A percentile compares a stretch with the other conserved stretches of the same genome.
Conservation (phyloP, 2,329 filamentous ascomycete genomes). For the Aspergillus sp. region DNA sequence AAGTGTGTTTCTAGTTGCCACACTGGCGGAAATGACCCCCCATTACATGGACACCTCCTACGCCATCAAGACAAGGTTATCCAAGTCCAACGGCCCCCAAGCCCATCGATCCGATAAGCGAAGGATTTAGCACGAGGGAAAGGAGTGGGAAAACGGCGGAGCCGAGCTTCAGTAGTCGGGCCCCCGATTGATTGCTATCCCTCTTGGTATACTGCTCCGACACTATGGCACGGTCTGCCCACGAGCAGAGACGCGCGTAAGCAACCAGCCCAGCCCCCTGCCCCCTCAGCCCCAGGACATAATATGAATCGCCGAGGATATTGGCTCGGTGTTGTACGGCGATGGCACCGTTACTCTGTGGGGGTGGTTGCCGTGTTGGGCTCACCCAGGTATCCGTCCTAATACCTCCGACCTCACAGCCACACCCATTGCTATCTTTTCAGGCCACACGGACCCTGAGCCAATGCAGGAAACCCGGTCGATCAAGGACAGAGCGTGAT, state of each 20-base stretch:
- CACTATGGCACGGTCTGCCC: conserved; percentile 2
- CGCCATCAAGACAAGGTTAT: conserved; percentile 2
- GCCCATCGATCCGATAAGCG: conserved; percentile 17
- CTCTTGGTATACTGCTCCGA: conserved; percentile 4
- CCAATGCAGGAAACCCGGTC: conserved; percentile 16
- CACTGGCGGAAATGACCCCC: neutral
- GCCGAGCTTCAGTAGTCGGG: neutral
- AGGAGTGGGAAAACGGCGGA: neutral
- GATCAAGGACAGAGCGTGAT: neutral
- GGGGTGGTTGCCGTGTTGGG: too few species aligned
- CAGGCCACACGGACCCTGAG: conserved; percentile 15
- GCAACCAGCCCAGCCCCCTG: neutral
- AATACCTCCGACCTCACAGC: too few species aligned
- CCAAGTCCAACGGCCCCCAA: conserved; percentile 12
- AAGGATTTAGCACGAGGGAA: conserved; percentile 1
- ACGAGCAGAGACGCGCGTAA: neutral
- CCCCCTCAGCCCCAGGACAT: neutral
- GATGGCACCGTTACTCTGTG: conserved; percentile 1
- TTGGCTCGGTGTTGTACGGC: conserved; percentile 1
- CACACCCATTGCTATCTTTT: neutral
- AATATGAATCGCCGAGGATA: neutral
- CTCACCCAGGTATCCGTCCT: too few species aligned
- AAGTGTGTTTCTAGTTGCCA: neutral
- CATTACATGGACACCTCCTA: too few species aligned
- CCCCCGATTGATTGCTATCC: neutral